phyloP scores from a whole-genome alignment of 345 rosid genomes.

The Litchi chinensis region DNA sequence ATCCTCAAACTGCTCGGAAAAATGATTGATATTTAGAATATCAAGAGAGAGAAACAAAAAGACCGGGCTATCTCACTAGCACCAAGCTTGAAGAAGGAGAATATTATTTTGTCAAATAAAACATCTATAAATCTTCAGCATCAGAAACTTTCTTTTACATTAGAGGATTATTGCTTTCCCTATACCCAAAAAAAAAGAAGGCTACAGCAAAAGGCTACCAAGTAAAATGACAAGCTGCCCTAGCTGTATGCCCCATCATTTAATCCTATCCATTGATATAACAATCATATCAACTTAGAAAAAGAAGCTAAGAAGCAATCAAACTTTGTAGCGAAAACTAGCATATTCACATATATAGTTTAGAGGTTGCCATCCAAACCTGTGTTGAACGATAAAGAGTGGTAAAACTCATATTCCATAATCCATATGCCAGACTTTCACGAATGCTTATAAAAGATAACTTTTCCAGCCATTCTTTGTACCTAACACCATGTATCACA shows the following conservation, averaged over 20 bases:
- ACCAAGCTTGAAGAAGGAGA: not conserved
- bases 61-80: not conserved
- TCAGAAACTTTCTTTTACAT: not conserved
- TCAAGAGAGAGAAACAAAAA: not conserved
- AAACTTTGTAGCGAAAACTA: not conserved
- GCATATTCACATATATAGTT: not conserved
- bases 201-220: no score
- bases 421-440: conserved; percentile 47
- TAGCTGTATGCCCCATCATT: not conserved
- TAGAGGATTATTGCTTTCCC: no score
- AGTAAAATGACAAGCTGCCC: not conserved
- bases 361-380: conserved; percentile 31
- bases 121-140: not conserved
- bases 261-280: not conserved
- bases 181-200: not conserved
- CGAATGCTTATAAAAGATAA: conserved; percentile 40
- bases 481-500: conserved; percentile 38
- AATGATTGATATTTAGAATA: not conserved
- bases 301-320: not conserved
- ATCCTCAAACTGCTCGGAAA: not conserved
- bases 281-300: not conserved
- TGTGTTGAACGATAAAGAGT: conserved; percentile 50
- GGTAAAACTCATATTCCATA: conserved; percentile 50
- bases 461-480: conserved; percentile 45
- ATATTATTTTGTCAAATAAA: not conserved